Base-by-base conservation (phyloP, 352 stramenopile species). In the Lagenidium giganteum region DNA sequence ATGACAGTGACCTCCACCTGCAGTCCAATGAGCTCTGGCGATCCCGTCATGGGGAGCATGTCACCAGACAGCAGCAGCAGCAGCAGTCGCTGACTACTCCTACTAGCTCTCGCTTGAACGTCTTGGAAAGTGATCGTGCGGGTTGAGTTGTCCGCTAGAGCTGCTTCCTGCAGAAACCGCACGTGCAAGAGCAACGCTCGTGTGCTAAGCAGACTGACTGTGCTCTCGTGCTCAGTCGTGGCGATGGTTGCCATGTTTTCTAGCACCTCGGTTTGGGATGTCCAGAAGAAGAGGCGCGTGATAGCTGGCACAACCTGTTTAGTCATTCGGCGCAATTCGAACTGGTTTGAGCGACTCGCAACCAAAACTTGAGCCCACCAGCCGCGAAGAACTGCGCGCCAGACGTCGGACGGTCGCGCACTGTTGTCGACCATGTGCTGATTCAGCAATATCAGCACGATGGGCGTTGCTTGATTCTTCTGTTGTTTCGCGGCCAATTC, bases 301-400 rank as follows among this genome's bases (percentile, higher is more conserved):
- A 90, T 45, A 0, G 70, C 62, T 5, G 74, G 72, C 6, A 87
- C 57, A 20, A 77, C 40, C 35, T 90, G 78, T 1, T 54, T 57
- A 12, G 70, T 70, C 28, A 90, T 87, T 13, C 78, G 58, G 8
- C 67, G 67, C 22, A 90, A 64, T 35, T 90, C 69, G 51, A 84
- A 89, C 40, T 87, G 77, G 4, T 54, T 59, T 0, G 73, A 85
- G 3, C 54, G 31, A 82, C 48, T 2, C 51, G 37, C 8, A 36
- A 28, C 64, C 73, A 80, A 33, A 73, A 63, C 6, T 50, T n/a
- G n/a, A n/a, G n/a, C n/a, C n/a, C n/a, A n/a, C n/a, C n/a, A n/a
- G n/a, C n/a, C n/a, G n/a, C n/a, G n/a, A n/a, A n/a, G n/a, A n/a
- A n/a, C n/a, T n/a, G n/a, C n/a, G n/a, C 49, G 17, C 26, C 22